Conservation (phyloP, 306 rosid species). For the Casuarina equisetifolia region DNA sequence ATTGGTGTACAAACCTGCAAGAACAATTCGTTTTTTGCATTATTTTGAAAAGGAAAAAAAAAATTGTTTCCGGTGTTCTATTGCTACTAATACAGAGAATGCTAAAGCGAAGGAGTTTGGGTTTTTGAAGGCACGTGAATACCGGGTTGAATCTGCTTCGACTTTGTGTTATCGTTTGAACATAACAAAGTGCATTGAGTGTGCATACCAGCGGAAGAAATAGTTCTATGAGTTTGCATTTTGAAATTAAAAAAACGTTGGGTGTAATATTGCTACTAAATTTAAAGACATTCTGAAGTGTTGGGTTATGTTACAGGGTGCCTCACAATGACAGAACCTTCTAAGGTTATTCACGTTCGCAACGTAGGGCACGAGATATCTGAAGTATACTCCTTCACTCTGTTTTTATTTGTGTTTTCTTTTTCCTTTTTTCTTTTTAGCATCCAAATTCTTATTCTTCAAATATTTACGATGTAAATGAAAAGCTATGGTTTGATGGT, state of each 20-base stretch:
- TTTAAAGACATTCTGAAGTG: conserved; percentile 1
- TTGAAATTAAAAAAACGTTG: not conserved
- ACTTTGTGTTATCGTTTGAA: not conserved
- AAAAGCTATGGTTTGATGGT: too few species aligned
- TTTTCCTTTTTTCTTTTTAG: not conserved
- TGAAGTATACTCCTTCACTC: conserved; percentile 49
- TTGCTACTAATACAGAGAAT: not conserved
- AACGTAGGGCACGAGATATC: conserved; percentile 96
- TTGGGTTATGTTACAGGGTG: conserved; percentile 41
- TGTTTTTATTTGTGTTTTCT: not conserved
- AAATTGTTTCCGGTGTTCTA: not conserved
- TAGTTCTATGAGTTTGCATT: not conserved
- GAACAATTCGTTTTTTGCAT: not conserved
- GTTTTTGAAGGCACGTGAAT: not conserved
- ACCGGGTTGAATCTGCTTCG: not conserved
- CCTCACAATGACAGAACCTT: conserved; percentile 80
- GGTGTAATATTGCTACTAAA: not conserved
- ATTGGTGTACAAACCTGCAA: not conserved
- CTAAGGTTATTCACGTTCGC: conserved; percentile 95
- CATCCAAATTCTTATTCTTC: not conserved
- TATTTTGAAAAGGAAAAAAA: not conserved
- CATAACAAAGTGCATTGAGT: not conserved
- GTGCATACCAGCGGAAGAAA: not conserved
- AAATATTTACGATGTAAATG: too few species aligned
- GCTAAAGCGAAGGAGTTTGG: not conserved